These are phyloP conservation scores for Xylaria digitata DNA, from an alignment of 2,329 filamentous ascomycete species.

Conservation along the genomic window DNA sequence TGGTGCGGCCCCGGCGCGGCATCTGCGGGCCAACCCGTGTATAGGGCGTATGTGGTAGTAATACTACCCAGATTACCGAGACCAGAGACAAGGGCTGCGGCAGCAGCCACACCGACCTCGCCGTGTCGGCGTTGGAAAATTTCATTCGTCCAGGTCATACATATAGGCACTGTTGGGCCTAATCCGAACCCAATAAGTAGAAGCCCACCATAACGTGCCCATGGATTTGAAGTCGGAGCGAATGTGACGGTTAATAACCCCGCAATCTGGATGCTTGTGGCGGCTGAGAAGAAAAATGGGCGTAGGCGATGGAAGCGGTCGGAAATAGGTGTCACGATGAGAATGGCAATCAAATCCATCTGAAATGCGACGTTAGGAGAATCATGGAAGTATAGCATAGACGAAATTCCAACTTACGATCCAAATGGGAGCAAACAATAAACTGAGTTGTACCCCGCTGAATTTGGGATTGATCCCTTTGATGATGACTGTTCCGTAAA, in stretches of 20 bases:
- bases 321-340: conserved; percentile 85
- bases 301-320: conserved; percentile 87
- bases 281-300: conserved; percentile 82
- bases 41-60: conserved; percentile 88
- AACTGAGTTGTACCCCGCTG: conserved; percentile 78
- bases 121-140: conserved; percentile 91
- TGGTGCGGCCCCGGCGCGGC: conserved; percentile 73
- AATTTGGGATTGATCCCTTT: conserved; percentile 78
- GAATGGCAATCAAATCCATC: conserved; percentile 90
- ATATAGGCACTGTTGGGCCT: conserved; percentile 89
- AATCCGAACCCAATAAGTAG: conserved; percentile 90
- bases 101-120: conserved; percentile 89
- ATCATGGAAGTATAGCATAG: neutral
- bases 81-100: conserved; percentile 85
- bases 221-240: conserved; percentile 72
- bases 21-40: conserved; percentile 86
- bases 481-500: conserved; percentile 90
- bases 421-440: conserved; percentile 93
- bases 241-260: conserved; percentile 85
- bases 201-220: conserved; percentile 89
- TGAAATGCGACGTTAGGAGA: conserved; percentile 48
- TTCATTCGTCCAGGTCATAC: conserved; percentile 93
- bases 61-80: conserved; percentile 89
- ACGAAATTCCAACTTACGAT: conserved; percentile 68
- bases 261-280: conserved; percentile 81